These are phyloP conservation scores for Tylopilus sp. DNA, from an alignment of 768 basidiomycete species.

Conservation along the genomic window DNA sequence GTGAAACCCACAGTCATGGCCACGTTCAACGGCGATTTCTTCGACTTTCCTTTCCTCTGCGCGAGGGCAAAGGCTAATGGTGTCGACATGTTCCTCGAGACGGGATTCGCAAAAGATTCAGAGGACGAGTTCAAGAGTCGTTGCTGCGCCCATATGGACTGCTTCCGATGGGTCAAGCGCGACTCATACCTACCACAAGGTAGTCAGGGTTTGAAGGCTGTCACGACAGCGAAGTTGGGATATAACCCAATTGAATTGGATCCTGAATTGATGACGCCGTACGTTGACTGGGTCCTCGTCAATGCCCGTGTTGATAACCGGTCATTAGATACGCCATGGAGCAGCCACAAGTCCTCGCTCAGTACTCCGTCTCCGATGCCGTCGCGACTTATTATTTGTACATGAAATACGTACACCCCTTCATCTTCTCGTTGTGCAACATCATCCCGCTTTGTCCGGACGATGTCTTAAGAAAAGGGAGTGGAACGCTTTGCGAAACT, in stretches of 20 bases:
- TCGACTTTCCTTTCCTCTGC: conserved; percentile 97
- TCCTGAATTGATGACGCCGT: conserved; percentile 99
- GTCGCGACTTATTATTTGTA: conserved; percentile 99
- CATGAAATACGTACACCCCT: conserved; percentile 99
- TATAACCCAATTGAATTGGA: conserved; percentile 97
- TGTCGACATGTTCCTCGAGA: conserved; percentile 96
- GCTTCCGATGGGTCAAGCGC: conserved; percentile 99
- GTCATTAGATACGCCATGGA: conserved; percentile 84
- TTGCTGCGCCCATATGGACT: conserved; percentile 96
- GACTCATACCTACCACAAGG: conserved; percentile 99
- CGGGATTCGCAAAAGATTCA: conserved; percentile 83
- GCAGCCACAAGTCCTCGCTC: conserved; percentile 89
- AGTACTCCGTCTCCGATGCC: conserved; percentile 99
- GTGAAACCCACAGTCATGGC: conserved; percentile 96
- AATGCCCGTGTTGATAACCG: background rate
- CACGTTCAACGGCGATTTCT: conserved; percentile 98
- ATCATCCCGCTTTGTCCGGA: conserved; percentile 97
- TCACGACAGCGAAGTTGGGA: conserved; percentile 92
- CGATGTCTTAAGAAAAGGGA: conserved; percentile 93
- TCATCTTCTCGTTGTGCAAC: conserved; percentile 98
- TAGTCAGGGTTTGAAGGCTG: conserved; percentile 96
- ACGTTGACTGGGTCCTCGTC: conserved; percentile 29
- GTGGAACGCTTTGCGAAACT: conserved; percentile 95
- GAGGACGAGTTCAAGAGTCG: conserved; percentile 96
- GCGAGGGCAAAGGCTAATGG: conserved; percentile 83